Base-by-base conservation (phyloP, 1,284 basidiomycete species). In the Pseudozyma sp. region DNA sequence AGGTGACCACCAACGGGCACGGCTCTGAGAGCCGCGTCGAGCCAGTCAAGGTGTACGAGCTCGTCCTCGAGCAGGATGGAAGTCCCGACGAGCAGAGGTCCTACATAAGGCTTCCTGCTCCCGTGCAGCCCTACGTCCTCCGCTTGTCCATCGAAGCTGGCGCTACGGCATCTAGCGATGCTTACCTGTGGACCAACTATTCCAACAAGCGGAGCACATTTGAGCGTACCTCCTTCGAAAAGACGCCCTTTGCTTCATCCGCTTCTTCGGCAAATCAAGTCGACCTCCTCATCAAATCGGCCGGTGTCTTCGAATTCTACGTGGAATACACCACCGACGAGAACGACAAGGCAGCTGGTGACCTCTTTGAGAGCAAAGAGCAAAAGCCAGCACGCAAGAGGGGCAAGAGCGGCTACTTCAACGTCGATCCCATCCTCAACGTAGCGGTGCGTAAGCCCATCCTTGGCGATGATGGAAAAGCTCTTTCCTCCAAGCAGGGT, bases 141-240 rank as follows among this genome's bases (percentile, higher is more conserved):
- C 72, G 80, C 7, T 70, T 81, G 51, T 72, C 69, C 29, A 64
- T 81, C 54, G 77, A 81, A 13, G 75, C 80, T 5, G 80, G 80
- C 29, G 61, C 64, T 8, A 46, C 52, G 8, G 79, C 79, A 4
- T 79, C 76, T 13, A 68, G 64, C 34, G 54, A 80, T 5, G 79
- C 76, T 29, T 39, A 35, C 29, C 68, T 81, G 8, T 79, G 59
- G 65, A 77, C 80, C 19, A 81, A 80, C 63, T 79, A 72, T 43
- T 80, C 80, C 1, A 45, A 53, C 48, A 68, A 94, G 16, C 92
- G 92, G 31, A 86, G 85, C 14, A 43, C 43, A 4, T 99, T 97
- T 82, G 88, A 90, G 59, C 89, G 96, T 29, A 89, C 91, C 69
- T 88, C 86, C 44, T 94, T 93, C 84, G 87, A 89, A 9, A 88